phyloP scores from a whole-genome alignment of 306 rosid species.

The Vigna unguiculata region DNA sequence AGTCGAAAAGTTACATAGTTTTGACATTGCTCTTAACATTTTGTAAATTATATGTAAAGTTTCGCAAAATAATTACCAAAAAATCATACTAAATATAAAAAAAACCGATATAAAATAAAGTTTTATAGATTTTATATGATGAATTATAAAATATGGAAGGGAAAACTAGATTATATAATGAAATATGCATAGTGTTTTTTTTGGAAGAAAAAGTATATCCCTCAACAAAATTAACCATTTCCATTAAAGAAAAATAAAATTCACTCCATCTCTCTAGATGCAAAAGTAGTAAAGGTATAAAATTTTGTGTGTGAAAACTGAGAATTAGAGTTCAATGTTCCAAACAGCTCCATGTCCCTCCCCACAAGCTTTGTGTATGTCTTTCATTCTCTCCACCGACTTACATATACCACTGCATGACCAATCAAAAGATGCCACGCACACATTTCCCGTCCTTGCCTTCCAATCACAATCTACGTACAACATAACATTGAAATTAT shows the following conservation, averaged over 20 bases:
- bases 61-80: too few species aligned
- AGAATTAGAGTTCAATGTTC: conserved; percentile 60
- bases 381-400: conserved; percentile 80
- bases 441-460: conserved; percentile 69
- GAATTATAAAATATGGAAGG: too few species aligned
- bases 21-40: too few species aligned
- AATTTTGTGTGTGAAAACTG: neutral
- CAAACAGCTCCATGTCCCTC: conserved; percentile 75
- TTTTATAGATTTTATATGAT: too few species aligned
- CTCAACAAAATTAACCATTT: neutral
- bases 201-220: too few species aligned
- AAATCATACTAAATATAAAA: too few species aligned
- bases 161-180: too few species aligned
- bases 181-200: too few species aligned
- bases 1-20: too few species aligned
- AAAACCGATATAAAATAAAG: too few species aligned
- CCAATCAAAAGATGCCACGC: conserved; percentile 96
- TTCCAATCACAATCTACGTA: conserved; percentile 77
- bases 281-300: too few species aligned
- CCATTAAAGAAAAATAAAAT: neutral
- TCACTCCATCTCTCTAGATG: neutral
- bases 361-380: conserved; percentile 71
- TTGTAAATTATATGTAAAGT: too few species aligned
- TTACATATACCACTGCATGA: conserved; percentile 87
- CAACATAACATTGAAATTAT: neutral